Base-by-base conservation (phyloP, 2,329 filamentous ascomycete genomes). In the Aspergillus fijiensis region DNA sequence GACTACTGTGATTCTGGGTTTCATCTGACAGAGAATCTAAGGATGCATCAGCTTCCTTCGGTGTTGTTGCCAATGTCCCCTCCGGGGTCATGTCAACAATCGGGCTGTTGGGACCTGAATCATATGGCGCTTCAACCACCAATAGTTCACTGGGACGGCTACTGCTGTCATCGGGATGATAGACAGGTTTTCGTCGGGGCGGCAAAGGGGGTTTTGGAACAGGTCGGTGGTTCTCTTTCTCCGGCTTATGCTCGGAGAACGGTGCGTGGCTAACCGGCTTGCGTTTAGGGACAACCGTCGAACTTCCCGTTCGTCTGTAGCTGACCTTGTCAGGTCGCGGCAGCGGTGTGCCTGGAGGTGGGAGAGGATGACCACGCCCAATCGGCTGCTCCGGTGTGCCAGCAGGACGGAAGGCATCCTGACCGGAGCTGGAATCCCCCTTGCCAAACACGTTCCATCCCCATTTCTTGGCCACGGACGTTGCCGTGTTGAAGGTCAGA, bases 281-380 rank as follows among this genome's bases (percentile, higher is more conserved):
- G n/a, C 89, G 81, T 70, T 85, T 88, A 3, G 87, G 85, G 1
- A 87, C 80, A 29, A 80, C 80, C 60, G 81, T 84, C 16, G 83
- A 79, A 51, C 82, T 84, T 9, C 39, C 39, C 19, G 39, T 45
- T 49, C 84, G 83, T 69, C 84, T 86, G 6, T 85, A 69, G 5
- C 67, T 82, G 59, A 80, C 84, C 57, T 81, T 84, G 39, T 87
- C 85, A 1, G 88, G 89, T 48, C 81, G 85, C 2, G 92, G 92
- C 1, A 96, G 81, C 3, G 92, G 92, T 49, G 84, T 87, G 2
- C 92, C 92, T 2, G 89, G 90, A 9, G 92, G 91, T 51, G 91
- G 92, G 19, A 96, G 79, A 1, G 92, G 92, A 67, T 89, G 88
- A 0, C 92, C 92, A 45, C 92, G 85, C 1, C 92, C 92, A 80